Evolutionary conservation across 139 green algal species (phyloP).

Genomic region (Chlorella sp.): DNA sequence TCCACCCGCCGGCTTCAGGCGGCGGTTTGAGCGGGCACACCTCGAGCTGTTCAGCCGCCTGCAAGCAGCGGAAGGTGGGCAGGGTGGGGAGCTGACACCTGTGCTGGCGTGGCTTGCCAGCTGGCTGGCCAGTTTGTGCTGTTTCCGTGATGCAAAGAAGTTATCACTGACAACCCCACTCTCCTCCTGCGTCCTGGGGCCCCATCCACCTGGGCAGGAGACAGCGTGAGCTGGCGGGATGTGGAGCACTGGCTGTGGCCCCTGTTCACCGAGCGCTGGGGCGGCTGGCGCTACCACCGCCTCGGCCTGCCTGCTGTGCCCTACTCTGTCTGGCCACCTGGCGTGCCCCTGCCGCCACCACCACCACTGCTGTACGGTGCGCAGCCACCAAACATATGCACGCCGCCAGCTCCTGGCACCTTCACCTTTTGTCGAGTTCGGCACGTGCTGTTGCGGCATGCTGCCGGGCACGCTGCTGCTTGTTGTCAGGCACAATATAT

Average conservation of each 20-base stretch:
- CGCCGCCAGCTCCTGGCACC: too few relatives aligned
- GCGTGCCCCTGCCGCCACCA: constrained; percentile 17
- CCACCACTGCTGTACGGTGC: constrained; percentile 57
- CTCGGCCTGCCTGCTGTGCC: constrained; percentile 60
- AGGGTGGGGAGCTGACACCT: not conserved
- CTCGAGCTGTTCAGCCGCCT: constrained; percentile 47
- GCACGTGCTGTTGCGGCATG: too few relatives aligned
- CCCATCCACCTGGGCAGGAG: not conserved
- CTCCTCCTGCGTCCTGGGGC: not conserved
- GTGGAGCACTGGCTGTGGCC: constrained; percentile 87
- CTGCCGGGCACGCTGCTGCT: too few relatives aligned
- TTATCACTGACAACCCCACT: too few relatives aligned
- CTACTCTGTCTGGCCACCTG: not conserved
- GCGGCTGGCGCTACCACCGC: constrained; percentile 52
- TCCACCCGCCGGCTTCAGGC: constrained; percentile 43
- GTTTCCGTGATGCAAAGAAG: too few relatives aligned
- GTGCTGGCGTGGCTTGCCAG: too few relatives aligned
- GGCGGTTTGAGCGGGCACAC: constrained; percentile 38
- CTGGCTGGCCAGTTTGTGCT: too few relatives aligned
- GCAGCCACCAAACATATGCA: too few relatives aligned
- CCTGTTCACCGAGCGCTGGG: constrained; percentile 74
- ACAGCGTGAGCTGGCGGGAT: constrained; percentile 50
- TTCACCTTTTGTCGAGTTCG: too few relatives aligned
- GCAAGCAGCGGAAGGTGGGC: not conserved
- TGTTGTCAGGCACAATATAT: too few relatives aligned